A percentile compares a stretch with the other conserved stretches of the same genome.
Conservation (phyloP, 257 asterid genomes). For the Przewalskia tangutica region DNA sequence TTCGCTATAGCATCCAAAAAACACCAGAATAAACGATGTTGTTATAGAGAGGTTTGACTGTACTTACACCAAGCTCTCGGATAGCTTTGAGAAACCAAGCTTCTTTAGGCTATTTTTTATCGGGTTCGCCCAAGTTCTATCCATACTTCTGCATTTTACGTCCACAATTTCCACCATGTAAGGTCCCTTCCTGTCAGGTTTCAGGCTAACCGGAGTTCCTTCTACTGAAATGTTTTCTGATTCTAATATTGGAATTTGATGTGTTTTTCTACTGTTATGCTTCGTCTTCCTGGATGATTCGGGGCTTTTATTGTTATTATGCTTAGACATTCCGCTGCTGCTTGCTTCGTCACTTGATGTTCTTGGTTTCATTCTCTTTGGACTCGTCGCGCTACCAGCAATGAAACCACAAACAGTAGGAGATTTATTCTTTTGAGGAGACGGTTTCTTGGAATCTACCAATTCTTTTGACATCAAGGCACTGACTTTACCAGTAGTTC, state of each 20-base stretch:
- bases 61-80: constrained; percentile 1
- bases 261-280: neutral
- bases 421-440: constrained; percentile 4
- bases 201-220: neutral
- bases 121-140: constrained; percentile 8
- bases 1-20: too few relatives aligned
- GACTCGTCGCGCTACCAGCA: constrained; percentile 7
- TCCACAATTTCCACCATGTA: constrained; percentile 17
- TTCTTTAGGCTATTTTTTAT: constrained; percentile 14
- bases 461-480: neutral
- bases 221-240: constrained; percentile 10
- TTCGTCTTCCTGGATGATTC: neutral
- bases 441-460: neutral
- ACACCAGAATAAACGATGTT: too few relatives aligned
- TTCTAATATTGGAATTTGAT: constrained; percentile 17
- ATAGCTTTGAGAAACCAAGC: constrained; percentile 21
- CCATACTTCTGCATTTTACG: constrained; percentile 12
- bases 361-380: constrained; percentile 7
- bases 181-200: constrained; percentile 5
- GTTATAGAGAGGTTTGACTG: neutral
- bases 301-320: neutral
- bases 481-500: constrained; percentile 2
- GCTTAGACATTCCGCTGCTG: neutral
- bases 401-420: constrained; percentile 3
- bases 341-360: neutral